phyloP scores from a whole-genome alignment of 2,329 filamentous ascomycete species.

The Pestalotiopsis fici region DNA sequence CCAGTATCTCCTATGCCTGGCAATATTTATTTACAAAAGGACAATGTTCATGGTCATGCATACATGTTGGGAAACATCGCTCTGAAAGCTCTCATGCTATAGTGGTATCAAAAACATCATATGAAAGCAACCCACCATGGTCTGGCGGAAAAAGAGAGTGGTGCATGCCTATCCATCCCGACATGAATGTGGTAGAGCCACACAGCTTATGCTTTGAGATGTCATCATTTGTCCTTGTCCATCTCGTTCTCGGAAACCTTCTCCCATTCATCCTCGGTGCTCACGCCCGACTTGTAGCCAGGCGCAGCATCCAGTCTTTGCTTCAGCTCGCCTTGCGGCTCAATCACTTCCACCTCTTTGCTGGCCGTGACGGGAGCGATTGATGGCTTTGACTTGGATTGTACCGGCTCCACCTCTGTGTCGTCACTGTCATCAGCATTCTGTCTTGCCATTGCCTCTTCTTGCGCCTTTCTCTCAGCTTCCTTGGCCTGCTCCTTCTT shows the following conservation, averaged over 20 bases:
- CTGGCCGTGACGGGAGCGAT: constrained; percentile 26
- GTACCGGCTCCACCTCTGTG: constrained; percentile 49
- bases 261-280: constrained; percentile 97
- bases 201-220: background rate
- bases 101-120: background rate
- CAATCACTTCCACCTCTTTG: constrained; percentile 45
- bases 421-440: constrained; percentile 44
- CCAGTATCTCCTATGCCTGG: background rate
- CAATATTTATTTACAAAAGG: background rate
- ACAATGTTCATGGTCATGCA: background rate
- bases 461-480: constrained; percentile 41
- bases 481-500: constrained; percentile 45
- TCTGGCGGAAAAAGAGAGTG: background rate
- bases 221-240: constrained; percentile 54
- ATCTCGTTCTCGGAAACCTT: constrained; percentile 78
- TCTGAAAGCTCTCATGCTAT: background rate
- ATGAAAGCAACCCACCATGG: background rate
- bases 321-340: constrained; percentile 49
- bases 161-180: background rate
- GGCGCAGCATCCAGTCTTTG: constrained; percentile 39
- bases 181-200: background rate
- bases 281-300: constrained; percentile 58
- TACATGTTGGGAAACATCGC: background rate
- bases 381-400: constrained; percentile 18
- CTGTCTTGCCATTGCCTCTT: constrained; percentile 33